phyloP scores from a whole-genome alignment of 129 eudicot species.

The Apium graveolens region DNA sequence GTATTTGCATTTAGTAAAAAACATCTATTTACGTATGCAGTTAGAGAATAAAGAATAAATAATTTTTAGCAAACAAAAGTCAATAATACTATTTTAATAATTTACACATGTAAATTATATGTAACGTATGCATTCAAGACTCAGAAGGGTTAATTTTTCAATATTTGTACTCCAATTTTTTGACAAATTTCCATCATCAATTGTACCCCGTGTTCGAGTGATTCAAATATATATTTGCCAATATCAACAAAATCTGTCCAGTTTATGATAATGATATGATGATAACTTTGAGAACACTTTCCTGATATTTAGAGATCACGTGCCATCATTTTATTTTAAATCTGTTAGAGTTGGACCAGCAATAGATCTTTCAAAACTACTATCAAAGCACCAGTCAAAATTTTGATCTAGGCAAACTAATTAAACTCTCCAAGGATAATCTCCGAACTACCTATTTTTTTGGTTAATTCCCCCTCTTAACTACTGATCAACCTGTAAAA shows the following conservation, averaged over 20 bases:
- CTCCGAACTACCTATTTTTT: background rate
- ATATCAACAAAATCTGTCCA: background rate
- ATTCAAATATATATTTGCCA: background rate
- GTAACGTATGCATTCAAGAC: background rate
- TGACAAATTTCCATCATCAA: background rate
- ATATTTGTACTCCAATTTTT: background rate
- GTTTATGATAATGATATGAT: background rate
- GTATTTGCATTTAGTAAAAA: background rate
- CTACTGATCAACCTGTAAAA: background rate
- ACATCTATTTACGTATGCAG: background rate
- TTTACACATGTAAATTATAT: background rate
- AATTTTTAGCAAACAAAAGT: background rate
- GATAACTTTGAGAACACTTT: background rate
- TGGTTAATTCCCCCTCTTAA: background rate
- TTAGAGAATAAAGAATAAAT: too few relatives aligned
- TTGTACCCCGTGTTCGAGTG: background rate
- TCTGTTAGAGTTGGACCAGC: background rate
- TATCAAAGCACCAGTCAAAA: background rate
- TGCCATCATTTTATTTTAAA: background rate
- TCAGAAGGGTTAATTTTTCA: background rate
- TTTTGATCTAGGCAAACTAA: background rate
- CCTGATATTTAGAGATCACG: background rate
- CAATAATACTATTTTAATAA: background rate
- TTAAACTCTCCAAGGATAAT: background rate
- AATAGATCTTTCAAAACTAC: background rate